Evolutionary conservation across 1,284 basidiomycete genomes (phyloP).

Genomic region (Ganoderma lucidum): DNA sequence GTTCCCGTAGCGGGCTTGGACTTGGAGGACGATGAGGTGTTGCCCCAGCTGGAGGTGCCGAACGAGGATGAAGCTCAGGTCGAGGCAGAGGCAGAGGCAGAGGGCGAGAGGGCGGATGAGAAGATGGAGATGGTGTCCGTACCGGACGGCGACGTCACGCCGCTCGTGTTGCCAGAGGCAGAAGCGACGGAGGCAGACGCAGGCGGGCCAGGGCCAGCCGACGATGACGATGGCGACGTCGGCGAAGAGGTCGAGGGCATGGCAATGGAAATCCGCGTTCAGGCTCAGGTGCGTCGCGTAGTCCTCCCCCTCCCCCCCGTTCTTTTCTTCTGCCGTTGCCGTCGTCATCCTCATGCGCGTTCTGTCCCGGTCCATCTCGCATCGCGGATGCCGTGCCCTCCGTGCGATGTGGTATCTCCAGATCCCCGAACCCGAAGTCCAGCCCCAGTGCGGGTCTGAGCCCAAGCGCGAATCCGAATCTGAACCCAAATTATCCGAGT

Average conservation of each 20-base stretch:
- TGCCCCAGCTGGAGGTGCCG: constrained; percentile 7
- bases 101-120: background rate
- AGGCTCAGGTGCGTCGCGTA: constrained; percentile 7
- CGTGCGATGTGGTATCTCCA: background rate
- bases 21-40: background rate
- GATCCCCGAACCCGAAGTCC: background rate
- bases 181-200: constrained; percentile 9
- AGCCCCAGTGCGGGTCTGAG: background rate
- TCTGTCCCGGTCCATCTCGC: background rate
- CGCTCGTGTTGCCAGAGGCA: constrained; percentile 12
- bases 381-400: background rate
- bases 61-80: background rate
- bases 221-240: background rate
- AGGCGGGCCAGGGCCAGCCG: background rate
- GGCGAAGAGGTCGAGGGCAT: background rate
- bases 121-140: background rate
- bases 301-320: too few relatives aligned
- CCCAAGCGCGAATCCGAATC: too few relatives aligned
- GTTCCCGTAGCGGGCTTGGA: background rate
- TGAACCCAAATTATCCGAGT: background rate
- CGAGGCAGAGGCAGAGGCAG: background rate
- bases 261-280: background rate
- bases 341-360: background rate
- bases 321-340: too few relatives aligned
- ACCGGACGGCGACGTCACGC: constrained; percentile 20